Percentiles rank a stretch among this genome's conserved stretches.
Conservation (phyloP, 345 rosid species). For the Gossypium stocksii region DNA sequence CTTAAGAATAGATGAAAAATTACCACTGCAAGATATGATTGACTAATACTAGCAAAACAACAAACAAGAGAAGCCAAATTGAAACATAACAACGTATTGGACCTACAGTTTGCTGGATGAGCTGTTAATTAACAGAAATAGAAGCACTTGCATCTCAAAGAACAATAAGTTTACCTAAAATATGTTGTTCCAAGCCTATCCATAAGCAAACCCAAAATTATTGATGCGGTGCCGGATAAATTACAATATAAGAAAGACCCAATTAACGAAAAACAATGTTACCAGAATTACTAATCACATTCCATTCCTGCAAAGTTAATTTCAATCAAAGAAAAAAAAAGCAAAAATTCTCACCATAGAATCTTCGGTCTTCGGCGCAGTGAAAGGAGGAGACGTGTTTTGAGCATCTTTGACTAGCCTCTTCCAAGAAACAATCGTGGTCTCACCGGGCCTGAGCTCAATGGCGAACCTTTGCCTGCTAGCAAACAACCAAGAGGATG, state of each 20-base stretch:
- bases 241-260: too few species aligned
- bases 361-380: background rate
- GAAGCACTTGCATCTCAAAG: background rate
- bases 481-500: constrained; percentile 5
- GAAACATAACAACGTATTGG: background rate
- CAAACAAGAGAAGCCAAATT: background rate
- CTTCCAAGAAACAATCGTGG: constrained; percentile 40
- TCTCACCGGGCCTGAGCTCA: constrained; percentile 37
- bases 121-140: background rate
- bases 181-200: background rate
- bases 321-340: background rate
- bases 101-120: background rate
- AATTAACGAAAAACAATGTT: too few species aligned
- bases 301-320: background rate
- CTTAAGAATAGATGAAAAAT: background rate
- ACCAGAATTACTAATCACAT: background rate
- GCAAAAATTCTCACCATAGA: background rate
- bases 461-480: constrained; percentile 29
- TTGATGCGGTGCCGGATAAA: background rate
- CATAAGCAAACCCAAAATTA: background rate
- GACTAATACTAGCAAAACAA: background rate
- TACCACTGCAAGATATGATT: background rate
- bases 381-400: constrained; percentile 9
- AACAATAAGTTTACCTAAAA: background rate
- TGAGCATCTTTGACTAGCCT: constrained; percentile 27